Base-by-base conservation (phyloP, 345 rosid genomes). In the Gossypium mustelinum region DNA sequence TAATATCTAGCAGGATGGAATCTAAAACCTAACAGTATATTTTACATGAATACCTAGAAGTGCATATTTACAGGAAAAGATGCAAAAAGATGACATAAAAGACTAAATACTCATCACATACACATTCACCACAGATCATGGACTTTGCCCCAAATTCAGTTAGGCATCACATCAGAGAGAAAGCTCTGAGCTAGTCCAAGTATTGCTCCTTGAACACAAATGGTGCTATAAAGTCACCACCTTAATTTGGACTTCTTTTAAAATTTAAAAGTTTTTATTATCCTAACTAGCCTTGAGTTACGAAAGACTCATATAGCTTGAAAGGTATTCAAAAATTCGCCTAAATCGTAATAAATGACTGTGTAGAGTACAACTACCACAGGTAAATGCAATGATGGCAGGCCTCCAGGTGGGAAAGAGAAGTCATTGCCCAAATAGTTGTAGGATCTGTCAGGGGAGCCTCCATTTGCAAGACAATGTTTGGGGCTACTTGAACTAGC, bases 301-400 rank as follows among this genome's bases (percentile, higher is more conserved):
- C 47, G 2, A 45, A 14, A 59, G 59, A 22, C 55, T 7, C 4
- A 4, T 6, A 59, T 73, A 44, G 55, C 50, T 71, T 20, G 20
- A 47, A 61, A 14, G 18, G 43, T 20, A 3, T 57, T 69, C 17
- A 16, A 22, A 61, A 44, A 67, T 78, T 29, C 70, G 20, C 45
- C 75, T 41, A 74, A 59, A 71, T 55, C 11, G 22, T 73, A 14
- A 75, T 29, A 76, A 66, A 14, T 61, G n/a, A 76, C 60, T 43
- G 73, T 75, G 76, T 59, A 50, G 66, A 85, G 84, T 81, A 89
- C 86, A 87, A 91, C 86, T 94, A 94, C 98, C 98, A 88, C 84
- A 47, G 97, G 98, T 77, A 94, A 85, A 81, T 67, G 95, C 47
- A 93, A 86, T 54, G 90, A 86, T 41, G 97, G 79, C 75, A 86